Conservation (phyloP, 352 stramenopile genomes). For the Phytophthora nicotianae region DNA sequence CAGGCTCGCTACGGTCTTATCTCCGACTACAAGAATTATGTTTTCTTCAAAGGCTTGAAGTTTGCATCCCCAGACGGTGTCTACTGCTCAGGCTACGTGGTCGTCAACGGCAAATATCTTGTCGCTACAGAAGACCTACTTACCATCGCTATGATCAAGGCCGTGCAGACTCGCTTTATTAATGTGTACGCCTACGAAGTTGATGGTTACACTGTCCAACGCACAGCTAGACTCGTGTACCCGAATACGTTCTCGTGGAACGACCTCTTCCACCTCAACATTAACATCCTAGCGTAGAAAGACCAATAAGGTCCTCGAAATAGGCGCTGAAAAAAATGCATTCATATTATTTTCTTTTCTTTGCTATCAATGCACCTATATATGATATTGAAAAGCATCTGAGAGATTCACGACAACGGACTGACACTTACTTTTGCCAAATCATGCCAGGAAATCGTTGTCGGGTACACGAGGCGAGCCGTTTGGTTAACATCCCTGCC, state of each 20-base stretch:
- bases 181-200: constrained; percentile 53
- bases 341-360: constrained; percentile 10
- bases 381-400: no score
- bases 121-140: constrained; percentile 44
- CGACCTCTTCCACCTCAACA: constrained; percentile 45
- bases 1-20: constrained; percentile 44
- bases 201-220: constrained; percentile 40
- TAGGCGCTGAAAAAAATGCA: constrained; percentile 9
- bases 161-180: constrained; percentile 32
- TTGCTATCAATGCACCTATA: neutral
- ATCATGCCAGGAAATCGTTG: constrained; percentile 46
- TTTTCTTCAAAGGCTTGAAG: constrained; percentile 53
- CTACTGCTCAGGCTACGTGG: constrained; percentile 50
- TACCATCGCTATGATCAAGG: constrained; percentile 43
- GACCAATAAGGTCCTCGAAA: neutral
- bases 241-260: constrained; percentile 44
- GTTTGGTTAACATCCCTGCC: constrained; percentile 40
- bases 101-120: constrained; percentile 50
- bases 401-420: constrained; percentile 19
- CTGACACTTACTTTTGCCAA: constrained; percentile 40
- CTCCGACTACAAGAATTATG: constrained; percentile 51
- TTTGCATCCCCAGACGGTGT: constrained; percentile 50
- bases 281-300: constrained; percentile 39
- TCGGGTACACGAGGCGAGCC: constrained; percentile 49
- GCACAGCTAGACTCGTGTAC: constrained; percentile 46